Base-by-base conservation (phyloP, 495 filamentous ascomycete species). In the Arthonia radiata region DNA sequence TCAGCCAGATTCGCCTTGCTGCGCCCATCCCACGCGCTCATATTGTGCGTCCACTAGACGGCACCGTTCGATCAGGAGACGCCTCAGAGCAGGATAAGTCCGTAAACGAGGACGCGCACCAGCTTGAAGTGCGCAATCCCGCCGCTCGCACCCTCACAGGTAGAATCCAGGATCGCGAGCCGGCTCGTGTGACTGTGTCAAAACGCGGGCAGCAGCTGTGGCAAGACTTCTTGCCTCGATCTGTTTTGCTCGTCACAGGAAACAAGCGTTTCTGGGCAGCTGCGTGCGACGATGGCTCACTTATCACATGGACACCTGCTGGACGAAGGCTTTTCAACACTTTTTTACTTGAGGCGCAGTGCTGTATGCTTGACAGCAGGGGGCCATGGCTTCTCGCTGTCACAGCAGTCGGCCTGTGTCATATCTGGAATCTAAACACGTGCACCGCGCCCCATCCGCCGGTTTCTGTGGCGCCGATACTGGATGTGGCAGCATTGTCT, bases 261-360 rank as follows among this genome's bases (percentile, higher is more conserved):
- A 93, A 82, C 41, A 64, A 70, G 31, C 64, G 67, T 32, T 81
- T 93, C 48, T 94, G 86, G 80, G 71, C 74, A 6, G 82, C 70
- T 7, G 80, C 72, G 10, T 91, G 79, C 34, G 86, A 99, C 46
- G 86, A 94, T 41, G 89, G 79, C 10, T 77, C 69, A n/a, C 36
- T 99, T 8, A 76, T 92, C 42, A 62, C 77, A 16, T 99, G 83
- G 81, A 83, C 81, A 1, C 83, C 86, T 2, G 81, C 81, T n/a
- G 86, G 86, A 3, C 64, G 89, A 29, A 61, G 86, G 19, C 53
- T 90, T 5, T 54, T 81, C 30, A 91, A 75, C 39, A 67, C 81
- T 4, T 49, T 92, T 23, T 60, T 93, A 2, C 48, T 93, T 19
- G 89, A 94, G 46, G 71, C 83, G 4, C 82, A 93, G 37, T 80